Evolutionary conservation across 2,329 filamentous ascomycete genomes (phyloP).

Genomic region (Sporothrix humicola): DNA sequence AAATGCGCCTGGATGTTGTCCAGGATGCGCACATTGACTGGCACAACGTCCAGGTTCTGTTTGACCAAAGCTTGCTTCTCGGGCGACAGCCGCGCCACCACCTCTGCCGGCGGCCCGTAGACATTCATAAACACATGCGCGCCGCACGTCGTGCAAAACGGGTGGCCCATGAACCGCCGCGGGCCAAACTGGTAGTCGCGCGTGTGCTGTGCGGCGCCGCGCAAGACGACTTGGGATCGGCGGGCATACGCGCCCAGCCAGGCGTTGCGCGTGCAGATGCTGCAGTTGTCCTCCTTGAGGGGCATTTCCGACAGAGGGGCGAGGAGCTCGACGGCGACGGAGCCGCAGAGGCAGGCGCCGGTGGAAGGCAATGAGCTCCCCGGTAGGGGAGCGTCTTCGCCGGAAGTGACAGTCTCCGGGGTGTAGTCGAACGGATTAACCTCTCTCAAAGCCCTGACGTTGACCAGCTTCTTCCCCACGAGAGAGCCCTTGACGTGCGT

Average conservation of each 20-base stretch:
- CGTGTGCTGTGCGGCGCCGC: constrained; percentile 26
- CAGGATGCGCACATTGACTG: constrained; percentile 34
- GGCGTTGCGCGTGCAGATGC: constrained; percentile 36
- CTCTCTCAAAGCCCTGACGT: constrained; percentile 25
- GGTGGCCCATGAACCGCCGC: constrained; percentile 34
- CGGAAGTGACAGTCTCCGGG: neutral
- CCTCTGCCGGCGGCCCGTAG: constrained; percentile 33
- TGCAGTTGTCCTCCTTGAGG: constrained; percentile 37
- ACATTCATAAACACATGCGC: constrained; percentile 36
- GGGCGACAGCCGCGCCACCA: constrained; percentile 29
- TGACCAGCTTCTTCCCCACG: constrained; percentile 12
- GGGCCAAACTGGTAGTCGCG: constrained; percentile 36
- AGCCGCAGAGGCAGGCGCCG: constrained; percentile 35
- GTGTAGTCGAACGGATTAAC: constrained; percentile 32
- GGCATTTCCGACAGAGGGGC: constrained; percentile 26
- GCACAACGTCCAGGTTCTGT: constrained; percentile 33
- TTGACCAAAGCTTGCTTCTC: constrained; percentile 31
- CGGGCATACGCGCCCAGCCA: constrained; percentile 34
- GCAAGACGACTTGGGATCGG: constrained; percentile 27
- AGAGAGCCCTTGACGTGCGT: constrained; percentile 3
- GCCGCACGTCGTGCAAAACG: constrained; percentile 37
- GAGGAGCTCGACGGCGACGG: constrained; percentile 33
- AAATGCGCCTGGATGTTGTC: constrained; percentile 23
- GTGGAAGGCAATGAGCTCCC: constrained; percentile 1
- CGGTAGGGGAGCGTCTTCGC: neutral